Evolutionary conservation across 169 alveolate species (phyloP).

Genomic region (Eimeria acervulina): DNA sequence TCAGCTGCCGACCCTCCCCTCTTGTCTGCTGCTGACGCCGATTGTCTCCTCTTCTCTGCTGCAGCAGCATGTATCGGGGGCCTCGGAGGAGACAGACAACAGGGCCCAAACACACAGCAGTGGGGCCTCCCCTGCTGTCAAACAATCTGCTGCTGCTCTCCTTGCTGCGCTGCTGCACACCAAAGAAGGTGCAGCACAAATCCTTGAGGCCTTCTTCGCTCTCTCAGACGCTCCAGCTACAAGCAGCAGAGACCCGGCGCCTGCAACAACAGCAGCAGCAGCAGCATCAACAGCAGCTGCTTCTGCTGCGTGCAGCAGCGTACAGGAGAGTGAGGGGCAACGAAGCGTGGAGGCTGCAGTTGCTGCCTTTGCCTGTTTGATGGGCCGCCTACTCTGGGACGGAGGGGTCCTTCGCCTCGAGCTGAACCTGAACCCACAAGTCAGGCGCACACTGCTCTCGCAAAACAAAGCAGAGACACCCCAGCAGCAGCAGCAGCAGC

Average conservation of each 20-base stretch:
- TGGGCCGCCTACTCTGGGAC: conserved; percentile 54
- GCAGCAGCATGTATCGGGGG: not conserved
- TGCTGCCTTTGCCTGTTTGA: conserved; percentile 7
- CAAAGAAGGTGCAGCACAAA: not conserved
- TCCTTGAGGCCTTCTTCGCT: conserved; percentile 1
- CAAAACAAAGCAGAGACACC: not conserved
- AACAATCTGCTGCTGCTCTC: not conserved
- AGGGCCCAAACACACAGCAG: not conserved
- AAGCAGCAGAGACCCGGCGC: not conserved
- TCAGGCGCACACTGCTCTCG: not conserved
- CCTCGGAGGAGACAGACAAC: not conserved
- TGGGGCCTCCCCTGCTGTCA: not conserved
- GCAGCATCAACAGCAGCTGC: conserved; percentile 1
- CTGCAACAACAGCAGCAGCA: conserved; percentile 20
- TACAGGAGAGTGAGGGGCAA: not conserved
- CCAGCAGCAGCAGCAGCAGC: conserved; percentile 32
- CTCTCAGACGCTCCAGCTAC: not conserved
- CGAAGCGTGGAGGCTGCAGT: conserved; percentile 15
- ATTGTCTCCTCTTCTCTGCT: conserved; percentile 24
- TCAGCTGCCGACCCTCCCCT: conserved; percentile 49
- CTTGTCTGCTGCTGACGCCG: conserved; percentile 59
- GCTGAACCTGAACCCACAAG: not conserved
- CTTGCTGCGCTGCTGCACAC: conserved; percentile 59
- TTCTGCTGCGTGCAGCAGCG: not conserved
- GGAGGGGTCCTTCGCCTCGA: conserved; percentile 30